Evolutionary conservation across 495 filamentous ascomycete genomes (phyloP), one percentile per base, ranked within the genome.

Genomic region (Neohortaea acidophila): DNA sequence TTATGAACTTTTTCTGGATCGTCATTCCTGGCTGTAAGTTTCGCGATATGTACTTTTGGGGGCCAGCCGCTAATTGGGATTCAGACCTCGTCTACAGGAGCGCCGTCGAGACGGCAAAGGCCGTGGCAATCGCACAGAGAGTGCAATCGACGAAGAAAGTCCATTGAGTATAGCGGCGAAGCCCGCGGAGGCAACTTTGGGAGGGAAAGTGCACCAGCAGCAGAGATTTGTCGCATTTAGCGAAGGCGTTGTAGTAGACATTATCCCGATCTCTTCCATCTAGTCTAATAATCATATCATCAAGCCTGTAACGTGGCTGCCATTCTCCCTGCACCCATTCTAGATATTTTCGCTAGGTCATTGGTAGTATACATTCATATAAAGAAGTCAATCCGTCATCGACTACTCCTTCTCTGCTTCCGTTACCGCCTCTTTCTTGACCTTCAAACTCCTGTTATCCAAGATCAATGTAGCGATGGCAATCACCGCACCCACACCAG

Each of bases 1-100:
- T 79, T 13, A 78, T 92, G 70, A 94, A 94, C 52, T 64, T 73
- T 32, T 79, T 85, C 36, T 94, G 85, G 85, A 82, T 77, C 23
- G 63, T 89, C 11, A 68, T 92, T 42, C 85, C 84, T 2, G 26
- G 41, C 4, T 41, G 56, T 58, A 48, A 50, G 58, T 57, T 22
- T 18, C 7, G 19, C 20, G 6, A 8, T 9, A 35, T 36, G 23
- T 9, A 4, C 4, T 39, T 10, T 19, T 10, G 11, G 8, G 23
- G 9, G 10, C 25, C 17, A 22, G n/a, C 19, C 14, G 27, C n/a
- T 45, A 13, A 32, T 21, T 13, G 9, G 15, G 12, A 8, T 21
- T 18, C 20, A 48, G 45, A 34, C 12, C 22, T 48, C 9, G 39
- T 48, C 12, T 44, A 44, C 24, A 27, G 44, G 22, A 40, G 34